A percentile compares a stretch with the other conserved stretches of the same genome.
Evolutionary conservation across 2,329 filamentous ascomycete species (phyloP).

Genomic region (Neurospora sp.): DNA sequence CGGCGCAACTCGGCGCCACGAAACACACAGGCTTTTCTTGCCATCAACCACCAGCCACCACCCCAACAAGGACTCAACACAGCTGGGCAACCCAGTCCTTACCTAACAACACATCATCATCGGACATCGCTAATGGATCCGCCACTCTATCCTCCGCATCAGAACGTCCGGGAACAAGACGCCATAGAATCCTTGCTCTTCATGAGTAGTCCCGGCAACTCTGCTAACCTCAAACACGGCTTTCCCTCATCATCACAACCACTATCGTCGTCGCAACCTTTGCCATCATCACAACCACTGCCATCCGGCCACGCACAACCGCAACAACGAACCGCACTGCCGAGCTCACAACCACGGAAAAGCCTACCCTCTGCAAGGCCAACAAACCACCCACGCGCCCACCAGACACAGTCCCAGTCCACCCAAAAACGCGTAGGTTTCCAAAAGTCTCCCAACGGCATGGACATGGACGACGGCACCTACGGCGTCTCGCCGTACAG

Average conservation of each 20-base stretch:
- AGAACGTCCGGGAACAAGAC: slow-evolving; percentile 65
- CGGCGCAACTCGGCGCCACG: slow-evolving; percentile 41
- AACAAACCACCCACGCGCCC: slow-evolving; percentile 16
- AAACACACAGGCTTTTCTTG: slow-evolving; percentile 40
- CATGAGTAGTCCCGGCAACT: slow-evolving; percentile 71
- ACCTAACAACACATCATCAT: slow-evolving; percentile 27
- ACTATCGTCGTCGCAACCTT: slow-evolving; percentile 24
- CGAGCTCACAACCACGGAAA: slow-evolving; percentile 40
- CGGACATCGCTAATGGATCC: slow-evolving; percentile 35
- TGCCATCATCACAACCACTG: slow-evolving; percentile 25
- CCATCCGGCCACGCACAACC: slow-evolving; percentile 14
- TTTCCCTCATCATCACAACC: slow-evolving; percentile 35
- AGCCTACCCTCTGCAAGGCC: slow-evolving; percentile 40
- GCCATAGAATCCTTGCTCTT: slow-evolving; percentile 72
- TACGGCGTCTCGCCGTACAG: not conserved
- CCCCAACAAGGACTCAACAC: slow-evolving; percentile 25
- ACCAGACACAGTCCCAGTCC: slow-evolving; percentile 14
- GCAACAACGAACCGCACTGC: slow-evolving; percentile 31
- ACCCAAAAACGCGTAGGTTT: slow-evolving; percentile 37
- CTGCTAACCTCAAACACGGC: slow-evolving; percentile 47
- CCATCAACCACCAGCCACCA: slow-evolving; percentile 37
- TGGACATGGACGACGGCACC: slow-evolving; percentile 35
- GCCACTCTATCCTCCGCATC: slow-evolving; percentile 57
- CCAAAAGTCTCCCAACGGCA: slow-evolving; percentile 36
- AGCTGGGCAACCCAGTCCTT: slow-evolving; percentile 29